Evolutionary conservation across 805 yeast species (phyloP).

Genomic region (Metschnikowia aberdeeniae): DNA sequence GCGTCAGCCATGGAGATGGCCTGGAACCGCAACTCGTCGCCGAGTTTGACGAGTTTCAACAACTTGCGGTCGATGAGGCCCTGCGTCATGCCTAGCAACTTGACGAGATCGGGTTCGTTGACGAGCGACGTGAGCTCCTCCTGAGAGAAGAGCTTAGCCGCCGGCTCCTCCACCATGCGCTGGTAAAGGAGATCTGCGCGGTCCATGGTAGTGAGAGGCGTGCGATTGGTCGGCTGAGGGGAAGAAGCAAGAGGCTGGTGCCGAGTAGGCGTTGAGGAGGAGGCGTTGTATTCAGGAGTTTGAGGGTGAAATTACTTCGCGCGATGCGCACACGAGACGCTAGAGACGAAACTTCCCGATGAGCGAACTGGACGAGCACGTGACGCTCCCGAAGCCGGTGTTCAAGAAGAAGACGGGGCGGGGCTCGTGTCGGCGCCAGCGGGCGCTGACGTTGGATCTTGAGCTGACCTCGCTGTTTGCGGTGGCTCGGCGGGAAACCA

Average conservation of each 20-base stretch:
- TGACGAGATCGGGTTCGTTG: constrained; percentile 39
- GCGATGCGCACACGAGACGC: constrained; percentile 1
- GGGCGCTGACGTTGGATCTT: neutral
- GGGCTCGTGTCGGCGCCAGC: neutral
- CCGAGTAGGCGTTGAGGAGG: neutral
- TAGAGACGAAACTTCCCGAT: neutral
- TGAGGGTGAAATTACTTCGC: neutral
- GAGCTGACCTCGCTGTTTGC: neutral
- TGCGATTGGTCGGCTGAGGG: too few relatives aligned
- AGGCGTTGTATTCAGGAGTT: neutral
- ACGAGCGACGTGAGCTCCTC: constrained; percentile 56
- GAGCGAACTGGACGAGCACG: neutral
- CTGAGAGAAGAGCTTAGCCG: constrained; percentile 58
- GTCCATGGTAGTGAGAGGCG: too few relatives aligned
- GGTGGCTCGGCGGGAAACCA: neutral
- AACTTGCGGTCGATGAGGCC: constrained; percentile 54
- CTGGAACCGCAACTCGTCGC: constrained; percentile 67
- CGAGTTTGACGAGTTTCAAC: constrained; percentile 64
- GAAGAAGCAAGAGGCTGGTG: too few relatives aligned
- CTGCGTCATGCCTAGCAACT: constrained; percentile 47
- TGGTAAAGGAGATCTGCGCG: constrained; percentile 56
- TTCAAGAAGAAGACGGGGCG: neutral
- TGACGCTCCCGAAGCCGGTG: neutral
- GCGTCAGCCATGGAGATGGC: constrained; percentile 76
- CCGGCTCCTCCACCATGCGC: constrained; percentile 53